Evolutionary conservation across 1,284 basidiomycete genomes (phyloP), one percentile per base, ranked within the genome.

Genomic region (Trichosporon ovoides): DNA sequence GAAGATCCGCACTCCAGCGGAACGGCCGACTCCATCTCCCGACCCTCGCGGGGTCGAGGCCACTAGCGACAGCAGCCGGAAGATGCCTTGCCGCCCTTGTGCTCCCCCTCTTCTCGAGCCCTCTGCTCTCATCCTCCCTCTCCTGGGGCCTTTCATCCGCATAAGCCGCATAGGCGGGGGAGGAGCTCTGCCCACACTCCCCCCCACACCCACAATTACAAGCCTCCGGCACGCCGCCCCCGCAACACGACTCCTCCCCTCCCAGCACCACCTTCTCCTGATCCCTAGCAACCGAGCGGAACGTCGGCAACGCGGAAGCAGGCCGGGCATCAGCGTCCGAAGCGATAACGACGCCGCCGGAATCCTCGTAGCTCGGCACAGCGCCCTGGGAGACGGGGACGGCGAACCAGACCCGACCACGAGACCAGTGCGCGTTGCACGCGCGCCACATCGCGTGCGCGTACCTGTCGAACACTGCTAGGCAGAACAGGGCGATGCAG

Each of bases 381-480:
- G 34, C 48, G 6, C 61, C 61, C 16, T 34, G 7, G 3, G 61
- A 14, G 1, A 50, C 50, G 37, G 61, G 61, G 10, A 57, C 37
- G 19, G 46, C 24, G 37, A 59, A 55, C 14, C 60, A 54, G 13
- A 63, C 58, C 18, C 36, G 18, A 3, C 61, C 61, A 4, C 51
- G 19, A 7, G 40, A 77, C 89, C 88, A 91, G 33, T 80, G 77
- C 1, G 69, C 71, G 62, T 85, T 82, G 56, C 83, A 77, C 11
- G 79, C 71, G 19, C 80, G 74, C 24, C 86, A 80, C 58, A 81
- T 77, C 0, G 84, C 84, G 13, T 82, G 74, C 37, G 90, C 70
- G 76, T 83, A 85, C 58, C 89, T 80, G 57, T 90, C 88, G 35
- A 88, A 74, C 6, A 90, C 69, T 7, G 84, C 83, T 31, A 91